These are phyloP conservation scores for Trypanosoma vivax DNA, from an alignment of 208 protist species.

Conservation along the genomic window DNA sequence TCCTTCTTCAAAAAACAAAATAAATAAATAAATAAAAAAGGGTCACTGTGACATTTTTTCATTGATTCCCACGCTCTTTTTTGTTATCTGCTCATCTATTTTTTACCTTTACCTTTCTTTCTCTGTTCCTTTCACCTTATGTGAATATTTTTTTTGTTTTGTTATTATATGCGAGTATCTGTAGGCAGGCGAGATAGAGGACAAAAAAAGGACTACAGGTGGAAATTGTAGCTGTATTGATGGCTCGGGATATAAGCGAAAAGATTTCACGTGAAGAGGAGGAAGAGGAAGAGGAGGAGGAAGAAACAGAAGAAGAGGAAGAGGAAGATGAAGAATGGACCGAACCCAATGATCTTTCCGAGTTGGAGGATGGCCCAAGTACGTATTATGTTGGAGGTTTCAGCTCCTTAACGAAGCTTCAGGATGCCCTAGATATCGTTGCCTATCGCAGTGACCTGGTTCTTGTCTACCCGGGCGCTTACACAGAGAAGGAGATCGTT, in stretches of 20 bases:
- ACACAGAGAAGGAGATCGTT: slow-evolving; percentile 31
- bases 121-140: too few relatives aligned
- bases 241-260: slow-evolving; percentile 31
- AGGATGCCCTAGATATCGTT: slow-evolving; percentile 32
- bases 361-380: slow-evolving; percentile 64
- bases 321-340: slow-evolving; percentile 71
- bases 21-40: too few relatives aligned
- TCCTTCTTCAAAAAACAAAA: too few relatives aligned
- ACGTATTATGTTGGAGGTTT: slow-evolving; percentile 75
- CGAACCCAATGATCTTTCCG: slow-evolving; percentile 44
- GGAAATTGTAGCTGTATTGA: too few relatives aligned
- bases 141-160: neutral
- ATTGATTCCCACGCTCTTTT: too few relatives aligned
- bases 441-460: slow-evolving; percentile 67
- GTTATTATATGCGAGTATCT: neutral
- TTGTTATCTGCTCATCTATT: too few relatives aligned
- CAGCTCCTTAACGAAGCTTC: slow-evolving; percentile 44
- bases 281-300: slow-evolving; percentile 68
- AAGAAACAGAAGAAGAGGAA: slow-evolving; percentile 68
- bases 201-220: neutral
- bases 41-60: too few relatives aligned
- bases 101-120: too few relatives aligned
- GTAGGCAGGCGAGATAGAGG: neutral
- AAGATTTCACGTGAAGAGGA: slow-evolving; percentile 18
- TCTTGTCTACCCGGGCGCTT: slow-evolving; percentile 64